These are phyloP conservation scores for Leccinum subfulvum DNA, from an alignment of 1,284 basidiomycete species.

Conservation along the genomic window DNA sequence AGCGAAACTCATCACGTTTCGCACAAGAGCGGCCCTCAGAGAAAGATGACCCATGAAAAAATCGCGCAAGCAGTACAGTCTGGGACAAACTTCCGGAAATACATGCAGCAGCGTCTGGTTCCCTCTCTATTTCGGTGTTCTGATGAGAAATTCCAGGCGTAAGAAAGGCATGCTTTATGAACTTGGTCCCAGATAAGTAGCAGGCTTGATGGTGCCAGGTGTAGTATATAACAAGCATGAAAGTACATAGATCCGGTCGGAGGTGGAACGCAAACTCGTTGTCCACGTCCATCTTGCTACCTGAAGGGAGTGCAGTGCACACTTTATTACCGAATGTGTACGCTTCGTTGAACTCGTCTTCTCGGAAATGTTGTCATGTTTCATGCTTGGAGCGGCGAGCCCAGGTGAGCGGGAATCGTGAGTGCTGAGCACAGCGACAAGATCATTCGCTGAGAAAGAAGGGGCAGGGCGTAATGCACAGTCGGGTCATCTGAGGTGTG, in stretches of 20 bases:
- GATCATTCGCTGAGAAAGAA: conserved; percentile 23
- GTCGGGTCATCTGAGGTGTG: conserved; percentile 38
- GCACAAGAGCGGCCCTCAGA: too few relatives aligned
- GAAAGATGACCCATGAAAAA: too few relatives aligned
- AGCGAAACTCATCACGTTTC: too few relatives aligned
- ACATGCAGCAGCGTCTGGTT: too few relatives aligned
- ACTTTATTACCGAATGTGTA: too few relatives aligned
- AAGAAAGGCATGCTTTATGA: conserved; percentile 48
- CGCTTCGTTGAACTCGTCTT: conserved; percentile 41
- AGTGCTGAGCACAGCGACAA: conserved; percentile 38
- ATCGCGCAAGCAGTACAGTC: too few relatives aligned
- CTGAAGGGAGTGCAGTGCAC: too few relatives aligned
- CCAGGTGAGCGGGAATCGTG: conserved; percentile 51
- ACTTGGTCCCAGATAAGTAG: conserved; percentile 66
- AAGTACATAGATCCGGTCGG: conserved; percentile 39
- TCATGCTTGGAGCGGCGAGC: conserved; percentile 35
- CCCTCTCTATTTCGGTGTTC: conserved; percentile 24
- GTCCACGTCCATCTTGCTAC: neutral
- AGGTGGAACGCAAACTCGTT: conserved; percentile 42
- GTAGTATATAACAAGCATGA: conserved; percentile 45
- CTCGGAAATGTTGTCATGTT: conserved; percentile 36
- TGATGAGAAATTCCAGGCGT: conserved; percentile 32
- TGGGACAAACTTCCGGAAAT: too few relatives aligned
- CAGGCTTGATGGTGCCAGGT: conserved; percentile 42
- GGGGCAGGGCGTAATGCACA: conserved; percentile 24